Base-by-base conservation (phyloP, 768 basidiomycete species). In the Dacryopinax primogenitus region DNA sequence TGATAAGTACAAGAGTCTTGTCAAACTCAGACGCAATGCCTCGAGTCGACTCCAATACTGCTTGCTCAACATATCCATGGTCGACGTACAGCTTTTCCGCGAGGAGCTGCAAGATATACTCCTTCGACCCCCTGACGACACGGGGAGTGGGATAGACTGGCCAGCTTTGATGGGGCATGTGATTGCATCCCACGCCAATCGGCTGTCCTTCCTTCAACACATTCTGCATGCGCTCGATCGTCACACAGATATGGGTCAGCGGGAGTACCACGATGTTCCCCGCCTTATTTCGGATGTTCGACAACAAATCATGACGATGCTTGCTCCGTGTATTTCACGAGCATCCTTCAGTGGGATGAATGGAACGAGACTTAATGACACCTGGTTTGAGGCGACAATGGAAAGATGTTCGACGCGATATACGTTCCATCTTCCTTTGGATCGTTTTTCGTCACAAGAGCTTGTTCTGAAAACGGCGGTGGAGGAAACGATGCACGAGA, bases 1-100 rank as follows among this genome's bases (percentile, higher is more conserved):
- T 30, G 28, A 62, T 11, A 39, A 44, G 33, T 66, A 63, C 62
- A 15, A 15, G 12, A 66, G 65, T 45, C 37, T 63, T 1, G 62
- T 44, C 1, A 2, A 1, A 1, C 32, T 62, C 6, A 32, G 65
- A n/a, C 16, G 41, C 3, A 18, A 44, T 15, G 41, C 18, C 7
- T 6, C 18, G 3, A 3, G 7, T 15, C 4, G 41, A 23, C 4
- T 23, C 18, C 7, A 44, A 23, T 23, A 44, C 23, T 23, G 41
- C 3, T 18, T 44, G 41, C 41, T 44, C 7, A 44, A 44, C 18
- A 44, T 44, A 15, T 44, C 41, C 3, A 23, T 23, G 41, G 16
- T 23, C 18, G 41, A 44, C 18, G 41, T 44, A 3, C 4, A 44
- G 41, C 41, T 44, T 4, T 44, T 18, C 18, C 18, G 3, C 41